Evolutionary conservation across 2,329 filamentous ascomycete genomes (phyloP), one percentile per base, ranked within the genome.

Genomic region (Lachnum nothofagi): DNA sequence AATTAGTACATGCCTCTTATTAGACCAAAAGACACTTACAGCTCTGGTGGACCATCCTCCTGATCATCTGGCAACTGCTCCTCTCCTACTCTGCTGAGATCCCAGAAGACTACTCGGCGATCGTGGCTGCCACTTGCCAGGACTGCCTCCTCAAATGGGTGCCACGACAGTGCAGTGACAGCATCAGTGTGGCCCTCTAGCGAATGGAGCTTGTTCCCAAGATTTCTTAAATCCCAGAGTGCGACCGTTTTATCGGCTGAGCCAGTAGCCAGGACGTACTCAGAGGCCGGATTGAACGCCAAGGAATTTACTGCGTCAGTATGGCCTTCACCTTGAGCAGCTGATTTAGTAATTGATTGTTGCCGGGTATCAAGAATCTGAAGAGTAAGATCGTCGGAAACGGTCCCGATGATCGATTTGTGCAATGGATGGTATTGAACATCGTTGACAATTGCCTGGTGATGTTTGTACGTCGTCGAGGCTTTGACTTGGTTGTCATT

Each of bases 181-280:
- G 87, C 85, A 62, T 95, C 90, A 49, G 79, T 82, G 69, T 98
- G 93, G 40, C 88, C 88, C 65, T 95, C 88, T 2, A 96, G 78
- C 1, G 86, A 86, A 72, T 98, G 91, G 3, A 97, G 78, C 70
- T 91, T 95, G 57, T 87, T 81, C 66, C 89, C 91, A 49, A 95
- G 79, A 63, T 95, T 94, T 56, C 93, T 85, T 52, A 98, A 72
- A 71, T 98, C 93, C 90, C 93, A 98, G 48, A 98, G 78, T 9
- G 86, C 91, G 53, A 98, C 88, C 0, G 90, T 93, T 72, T 95
- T 95, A 67, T 98, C 93, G 0, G 88, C 90, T 23, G 91, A 97
- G 2, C 89, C 93, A 0, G 93, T 97, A 8, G 91, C 93, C 33
- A 98, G 77, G 31, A 95, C 78, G 29, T 86, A 88, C 65, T 98